phyloP scores from a whole-genome alignment of 768 basidiomycete species.

The Mrakia hoshinonis region DNA sequence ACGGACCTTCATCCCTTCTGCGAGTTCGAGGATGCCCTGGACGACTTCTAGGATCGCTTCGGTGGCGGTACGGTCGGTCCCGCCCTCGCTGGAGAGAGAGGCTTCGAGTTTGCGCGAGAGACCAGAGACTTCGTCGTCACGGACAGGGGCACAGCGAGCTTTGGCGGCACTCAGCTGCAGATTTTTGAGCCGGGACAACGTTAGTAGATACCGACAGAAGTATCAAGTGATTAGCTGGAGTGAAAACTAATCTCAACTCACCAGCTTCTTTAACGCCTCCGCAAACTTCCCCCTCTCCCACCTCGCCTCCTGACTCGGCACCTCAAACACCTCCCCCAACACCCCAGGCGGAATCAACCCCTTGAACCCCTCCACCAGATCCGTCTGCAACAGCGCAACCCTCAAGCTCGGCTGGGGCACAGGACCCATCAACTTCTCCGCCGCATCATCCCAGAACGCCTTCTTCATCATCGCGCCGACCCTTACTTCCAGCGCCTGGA shows the following conservation, averaged over 20 bases:
- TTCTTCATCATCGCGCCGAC: constrained; percentile 18
- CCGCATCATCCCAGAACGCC: constrained; percentile 27
- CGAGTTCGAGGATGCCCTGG: constrained; percentile 3
- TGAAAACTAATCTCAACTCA: background rate
- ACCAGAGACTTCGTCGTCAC: constrained; percentile 7
- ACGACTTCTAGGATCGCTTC: background rate
- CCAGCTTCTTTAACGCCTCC: background rate
- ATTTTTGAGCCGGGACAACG: background rate
- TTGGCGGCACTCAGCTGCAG: background rate
- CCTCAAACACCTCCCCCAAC: constrained; percentile 4
- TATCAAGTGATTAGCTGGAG: background rate
- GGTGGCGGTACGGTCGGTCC: constrained; percentile 1
- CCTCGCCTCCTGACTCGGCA: background rate
- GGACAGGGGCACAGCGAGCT: constrained; percentile 15
- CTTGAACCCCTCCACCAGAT: background rate
- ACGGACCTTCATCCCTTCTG: constrained; percentile 21
- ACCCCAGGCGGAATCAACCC: background rate
- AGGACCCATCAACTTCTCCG: background rate
- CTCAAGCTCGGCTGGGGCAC: background rate
- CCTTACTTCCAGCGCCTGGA: background rate
- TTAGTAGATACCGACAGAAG: too few relatives aligned
- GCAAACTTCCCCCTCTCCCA: constrained; percentile 13
- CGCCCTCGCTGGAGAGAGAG: background rate
- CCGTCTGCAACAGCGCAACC: constrained; percentile 4
- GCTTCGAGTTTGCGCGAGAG: background rate